Base-by-base conservation (phyloP, 148 eudicot genomes). In the Dianthus caryophyllus region DNA sequence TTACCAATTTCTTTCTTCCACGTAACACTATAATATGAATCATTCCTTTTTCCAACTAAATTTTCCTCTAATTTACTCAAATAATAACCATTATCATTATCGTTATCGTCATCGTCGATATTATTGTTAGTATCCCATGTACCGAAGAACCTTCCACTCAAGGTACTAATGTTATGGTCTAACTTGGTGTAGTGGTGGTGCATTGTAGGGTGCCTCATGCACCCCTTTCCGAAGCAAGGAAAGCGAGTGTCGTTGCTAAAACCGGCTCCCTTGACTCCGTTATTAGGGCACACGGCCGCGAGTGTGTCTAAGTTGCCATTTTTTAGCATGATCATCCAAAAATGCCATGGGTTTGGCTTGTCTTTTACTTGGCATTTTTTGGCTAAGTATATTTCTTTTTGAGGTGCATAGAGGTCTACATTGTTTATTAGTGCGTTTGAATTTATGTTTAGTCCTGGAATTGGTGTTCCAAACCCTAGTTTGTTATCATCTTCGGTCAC, bases 291-390 rank as follows among this genome's bases (percentile, higher is more conserved):
- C 15, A 56, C 21, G 31, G 69, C 78, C 4, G 81, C 66, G 14
- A 26, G 25, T 0, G 88, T 76, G 65, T 84, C 85, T 50, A 66
- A 38, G 65, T 84, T 84, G 10, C 88, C 88, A 47, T 70, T 81
- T 58, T 81, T 84, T 4, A 84, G 80, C 83, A 81, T 84, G 54
- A 84, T 75, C 85, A 84, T 84, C 85, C 88, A 84, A 22, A 84
- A 84, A 2, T 81, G 81, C 85, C 85, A 84, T 60, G 83, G 77
- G 9, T 67, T 78, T 7, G 78, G 82, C 43, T 58, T 70, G 74
- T 83, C 84, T 44, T 64, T 26, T 2, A 83, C 82, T 67, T 75
- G 56, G 52, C 86, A 83, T 68, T 75, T 80, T 13, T 74, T 36
- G n/a, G 69, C 87, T 55, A 83, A 61, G 26, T 78, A 80, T 0